Evolutionary conservation across 2,329 filamentous ascomycete species (phyloP).

Genomic region (Aspergillus viridinutans): DNA sequence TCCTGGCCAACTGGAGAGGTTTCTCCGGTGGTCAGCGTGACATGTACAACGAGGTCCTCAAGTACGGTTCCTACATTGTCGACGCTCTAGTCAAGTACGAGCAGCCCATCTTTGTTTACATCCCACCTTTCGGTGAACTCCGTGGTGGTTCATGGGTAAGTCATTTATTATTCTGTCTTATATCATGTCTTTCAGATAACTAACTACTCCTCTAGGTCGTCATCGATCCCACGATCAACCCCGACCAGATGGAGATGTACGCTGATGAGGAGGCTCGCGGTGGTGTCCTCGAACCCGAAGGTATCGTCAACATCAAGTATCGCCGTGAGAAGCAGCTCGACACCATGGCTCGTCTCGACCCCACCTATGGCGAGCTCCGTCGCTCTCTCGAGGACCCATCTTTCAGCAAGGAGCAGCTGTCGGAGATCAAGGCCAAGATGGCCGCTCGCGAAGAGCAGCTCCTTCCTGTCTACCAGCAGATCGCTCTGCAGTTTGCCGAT

Average conservation of each 20-base stretch:
- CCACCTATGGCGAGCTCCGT: slow-evolving; percentile 76
- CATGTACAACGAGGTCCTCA: slow-evolving; percentile 99
- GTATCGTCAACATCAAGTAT: slow-evolving; percentile 98
- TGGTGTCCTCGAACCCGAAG: slow-evolving; percentile 96
- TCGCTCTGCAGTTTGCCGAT: slow-evolving; percentile 95
- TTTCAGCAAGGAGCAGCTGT: slow-evolving; percentile 69
- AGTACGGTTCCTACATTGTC: slow-evolving; percentile 98
- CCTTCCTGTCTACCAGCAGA: slow-evolving; percentile 88
- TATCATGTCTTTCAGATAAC: background rate
- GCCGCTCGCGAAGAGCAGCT: slow-evolving; percentile 79
- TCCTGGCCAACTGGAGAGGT: slow-evolving; percentile 99
- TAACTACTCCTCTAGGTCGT: slow-evolving; percentile 59
- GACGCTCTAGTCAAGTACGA: slow-evolving; percentile 97
- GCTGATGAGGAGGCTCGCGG: slow-evolving; percentile 91
- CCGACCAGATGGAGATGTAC: slow-evolving; percentile 98
- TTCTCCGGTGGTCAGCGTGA: slow-evolving; percentile 99
- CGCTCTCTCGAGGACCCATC: slow-evolving; percentile 66
- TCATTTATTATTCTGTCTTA: slow-evolving; percentile 14
- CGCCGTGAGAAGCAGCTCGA: slow-evolving; percentile 94
- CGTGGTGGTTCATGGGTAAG: slow-evolving; percentile 92
- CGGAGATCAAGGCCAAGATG: slow-evolving; percentile 79
- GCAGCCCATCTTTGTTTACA: slow-evolving; percentile 98
- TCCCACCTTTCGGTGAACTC: slow-evolving; percentile 91
- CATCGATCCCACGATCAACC: slow-evolving; percentile 97
- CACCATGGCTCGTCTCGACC: slow-evolving; percentile 92